phyloP scores from a whole-genome alignment of 305 asterid genomes.

The Plantago coronopus region DNA sequence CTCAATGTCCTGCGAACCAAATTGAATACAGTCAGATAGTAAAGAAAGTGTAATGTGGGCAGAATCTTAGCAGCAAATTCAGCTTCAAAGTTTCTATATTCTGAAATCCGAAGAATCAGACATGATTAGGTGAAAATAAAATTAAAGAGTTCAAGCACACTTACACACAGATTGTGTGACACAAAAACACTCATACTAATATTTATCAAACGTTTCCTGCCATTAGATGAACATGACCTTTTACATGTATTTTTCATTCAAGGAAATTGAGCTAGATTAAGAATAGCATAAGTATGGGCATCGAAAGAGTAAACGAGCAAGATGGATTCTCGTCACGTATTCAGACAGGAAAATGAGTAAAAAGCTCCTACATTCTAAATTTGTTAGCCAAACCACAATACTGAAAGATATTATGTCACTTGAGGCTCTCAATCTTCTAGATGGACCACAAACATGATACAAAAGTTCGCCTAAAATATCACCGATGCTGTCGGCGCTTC shows the following conservation, averaged over 20 bases:
- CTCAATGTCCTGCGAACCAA: constrained; percentile 65
- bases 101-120: constrained; percentile 9
- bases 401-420: neutral
- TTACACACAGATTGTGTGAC: no score
- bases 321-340: neutral
- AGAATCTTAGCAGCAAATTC: constrained; percentile 1
- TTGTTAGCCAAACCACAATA: no score
- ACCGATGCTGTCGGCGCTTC: neutral
- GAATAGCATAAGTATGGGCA: neutral
- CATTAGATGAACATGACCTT: neutral
- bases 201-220: neutral
- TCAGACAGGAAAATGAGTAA: neutral
- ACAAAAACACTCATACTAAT: neutral
- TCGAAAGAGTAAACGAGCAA: constrained; percentile 1
- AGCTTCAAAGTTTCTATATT: neutral
- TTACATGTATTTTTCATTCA: neutral
- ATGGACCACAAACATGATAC: constrained; percentile 9
- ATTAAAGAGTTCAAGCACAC: constrained; percentile 10
- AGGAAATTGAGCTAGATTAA: neutral
- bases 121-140: constrained; percentile 10
- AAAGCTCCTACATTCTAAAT: neutral
- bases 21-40: neutral
- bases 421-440: neutral
- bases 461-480: neutral
- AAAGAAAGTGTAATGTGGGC: neutral